Conservation (phyloP, 2,329 filamentous ascomycete species). For the Myriosclerotinia scirpicola region DNA sequence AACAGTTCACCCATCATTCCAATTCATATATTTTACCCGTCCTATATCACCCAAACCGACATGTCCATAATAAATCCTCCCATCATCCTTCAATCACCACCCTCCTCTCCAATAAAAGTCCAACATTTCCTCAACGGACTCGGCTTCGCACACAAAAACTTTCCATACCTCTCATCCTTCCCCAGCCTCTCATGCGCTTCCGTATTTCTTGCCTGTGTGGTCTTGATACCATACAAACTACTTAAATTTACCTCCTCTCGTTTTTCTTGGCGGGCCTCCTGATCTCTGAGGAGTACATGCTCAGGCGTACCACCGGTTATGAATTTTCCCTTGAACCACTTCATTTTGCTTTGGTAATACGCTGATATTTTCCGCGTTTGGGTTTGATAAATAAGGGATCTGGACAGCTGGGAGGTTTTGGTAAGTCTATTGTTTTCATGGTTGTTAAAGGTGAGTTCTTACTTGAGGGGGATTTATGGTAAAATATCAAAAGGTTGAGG, state of each 20-base stretch:
- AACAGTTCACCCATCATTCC: not conserved
- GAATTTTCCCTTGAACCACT: not conserved
- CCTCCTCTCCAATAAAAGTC: not conserved
- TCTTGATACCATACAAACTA: not conserved
- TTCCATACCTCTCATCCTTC: not conserved
- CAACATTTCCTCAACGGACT: slow-evolving; percentile 18
- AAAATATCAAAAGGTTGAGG: not conserved
- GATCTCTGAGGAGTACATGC: not conserved
- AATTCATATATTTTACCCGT: rapidly evolving
- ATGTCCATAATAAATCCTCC: not conserved
- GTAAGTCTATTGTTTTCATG: not conserved
- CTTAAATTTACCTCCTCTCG: not conserved
- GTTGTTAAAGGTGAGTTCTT: not conserved
- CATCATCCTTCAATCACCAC: not conserved
- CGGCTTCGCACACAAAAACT: not conserved
- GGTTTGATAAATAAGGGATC: not conserved
- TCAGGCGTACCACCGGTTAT: not conserved
- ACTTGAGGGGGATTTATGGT: not conserved
- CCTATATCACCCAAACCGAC: not conserved
- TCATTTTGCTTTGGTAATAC: not conserved
- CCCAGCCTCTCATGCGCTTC: not conserved
- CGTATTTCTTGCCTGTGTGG: not conserved
- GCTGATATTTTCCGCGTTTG: not conserved
- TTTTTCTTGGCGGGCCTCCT: not conserved
- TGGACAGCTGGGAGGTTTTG: not conserved